Evolutionary conservation across 2,329 filamentous ascomycete species (phyloP).

Genomic region (Lasiodiplodia sp.): DNA sequence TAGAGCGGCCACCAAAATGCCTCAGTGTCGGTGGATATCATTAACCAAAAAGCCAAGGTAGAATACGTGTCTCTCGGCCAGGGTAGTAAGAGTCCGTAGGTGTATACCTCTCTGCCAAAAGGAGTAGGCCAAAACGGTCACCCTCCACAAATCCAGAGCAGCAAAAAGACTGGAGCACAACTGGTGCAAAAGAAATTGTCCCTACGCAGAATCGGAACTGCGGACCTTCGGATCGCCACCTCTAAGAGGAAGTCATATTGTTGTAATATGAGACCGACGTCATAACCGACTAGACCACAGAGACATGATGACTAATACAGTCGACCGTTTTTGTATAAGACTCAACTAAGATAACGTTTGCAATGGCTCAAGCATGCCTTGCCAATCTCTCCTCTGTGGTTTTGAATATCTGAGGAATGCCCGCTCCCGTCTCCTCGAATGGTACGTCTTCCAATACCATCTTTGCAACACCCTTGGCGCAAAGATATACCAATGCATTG

Average conservation of each 20-base stretch:
- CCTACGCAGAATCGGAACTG: conserved; percentile 32
- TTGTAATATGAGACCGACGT: conserved; percentile 31
- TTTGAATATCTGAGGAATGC: conserved; percentile 48
- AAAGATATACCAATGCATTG: conserved; percentile 33
- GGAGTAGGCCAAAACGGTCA: too few species aligned
- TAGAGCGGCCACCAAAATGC: too few species aligned
- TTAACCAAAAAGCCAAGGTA: too few species aligned
- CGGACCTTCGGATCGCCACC: conserved; percentile 29
- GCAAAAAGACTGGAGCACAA: not conserved
- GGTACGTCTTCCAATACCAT: conserved; percentile 46
- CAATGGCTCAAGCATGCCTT: not conserved
- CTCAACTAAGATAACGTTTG: too few species aligned
- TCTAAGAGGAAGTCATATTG: conserved; percentile 20
- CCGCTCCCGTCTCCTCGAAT: conserved; percentile 44
- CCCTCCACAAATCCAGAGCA: too few species aligned
- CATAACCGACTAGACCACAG: conserved; percentile 33
- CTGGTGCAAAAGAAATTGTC: conserved; percentile 28
- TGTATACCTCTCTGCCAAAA: too few species aligned
- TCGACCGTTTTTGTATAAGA: too few species aligned
- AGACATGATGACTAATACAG: not conserved
- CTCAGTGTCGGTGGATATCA: too few species aligned
- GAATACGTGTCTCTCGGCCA: too few species aligned
- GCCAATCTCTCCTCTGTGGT: conserved; percentile 41
- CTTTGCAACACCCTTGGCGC: conserved; percentile 49
- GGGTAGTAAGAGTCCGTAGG: too few species aligned